Percentiles rank a stretch among this genome's conserved stretches.
Conservation (phyloP, 257 asterid genomes). For the Verbascum thapsus region DNA sequence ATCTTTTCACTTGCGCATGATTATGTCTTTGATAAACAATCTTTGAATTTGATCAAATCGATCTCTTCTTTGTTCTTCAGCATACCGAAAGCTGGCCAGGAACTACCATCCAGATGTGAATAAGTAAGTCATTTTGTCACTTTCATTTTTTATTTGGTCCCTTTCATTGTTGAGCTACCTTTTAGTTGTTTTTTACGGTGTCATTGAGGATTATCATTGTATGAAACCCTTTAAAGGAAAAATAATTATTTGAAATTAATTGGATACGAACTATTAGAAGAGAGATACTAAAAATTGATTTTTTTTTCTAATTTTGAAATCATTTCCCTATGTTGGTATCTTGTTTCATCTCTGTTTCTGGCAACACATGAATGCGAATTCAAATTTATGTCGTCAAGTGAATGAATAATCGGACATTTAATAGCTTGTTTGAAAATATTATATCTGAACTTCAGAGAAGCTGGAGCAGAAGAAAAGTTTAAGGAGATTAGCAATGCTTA, state of each 20-base stretch:
- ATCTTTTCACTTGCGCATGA: not conserved
- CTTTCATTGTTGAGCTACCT: not conserved
- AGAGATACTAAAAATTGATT: not conserved
- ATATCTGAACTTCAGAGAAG: slow-evolving; percentile 57
- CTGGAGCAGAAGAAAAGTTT: slow-evolving; percentile 93
- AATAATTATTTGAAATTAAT: slow-evolving; percentile 3
- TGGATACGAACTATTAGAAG: slow-evolving; percentile 2
- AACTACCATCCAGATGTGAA: slow-evolving; percentile 95
- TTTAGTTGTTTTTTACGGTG: slow-evolving; percentile 13
- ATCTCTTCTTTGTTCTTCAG: slow-evolving; percentile 45
- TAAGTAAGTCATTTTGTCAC: slow-evolving; percentile 56
- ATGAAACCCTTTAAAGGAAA: not conserved
- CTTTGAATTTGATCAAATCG: slow-evolving; percentile 1
- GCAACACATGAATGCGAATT: not conserved
- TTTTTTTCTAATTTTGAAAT: not conserved
- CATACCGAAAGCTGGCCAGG: slow-evolving; percentile 96
- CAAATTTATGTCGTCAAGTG: not conserved
- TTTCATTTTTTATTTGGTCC: slow-evolving; percentile 14
- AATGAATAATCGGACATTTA: slow-evolving; percentile 5
- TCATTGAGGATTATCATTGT: slow-evolving; percentile 11
- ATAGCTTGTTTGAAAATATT: slow-evolving; percentile 28
- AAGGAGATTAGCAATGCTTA: slow-evolving; percentile 98
- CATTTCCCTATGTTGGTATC: slow-evolving; percentile 5
- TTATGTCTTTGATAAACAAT: not conserved
- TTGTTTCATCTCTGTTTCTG: not conserved